Conservation (phyloP, 2,329 filamentous ascomycete species). For the Fusarium clavum region DNA sequence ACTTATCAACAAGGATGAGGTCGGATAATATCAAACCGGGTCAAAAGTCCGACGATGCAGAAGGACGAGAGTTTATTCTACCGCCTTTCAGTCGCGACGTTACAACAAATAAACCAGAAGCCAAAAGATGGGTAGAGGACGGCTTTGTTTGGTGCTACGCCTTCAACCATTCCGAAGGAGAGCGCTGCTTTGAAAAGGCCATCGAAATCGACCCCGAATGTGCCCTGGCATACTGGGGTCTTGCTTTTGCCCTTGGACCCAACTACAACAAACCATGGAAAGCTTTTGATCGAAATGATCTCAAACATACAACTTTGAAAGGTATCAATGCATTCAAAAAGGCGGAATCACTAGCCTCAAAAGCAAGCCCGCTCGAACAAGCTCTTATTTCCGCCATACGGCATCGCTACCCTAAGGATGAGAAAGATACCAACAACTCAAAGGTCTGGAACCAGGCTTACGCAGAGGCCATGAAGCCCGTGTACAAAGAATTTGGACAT, state of each 20-base stretch:
- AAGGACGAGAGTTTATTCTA: constrained; percentile 36
- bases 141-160: constrained; percentile 76
- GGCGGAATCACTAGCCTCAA: constrained; percentile 24
- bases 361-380: constrained; percentile 59
- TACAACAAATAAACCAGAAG: constrained; percentile 61
- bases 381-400: constrained; percentile 73
- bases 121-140: constrained; percentile 73
- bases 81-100: constrained; percentile 57
- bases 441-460: constrained; percentile 51
- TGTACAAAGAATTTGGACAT: constrained; percentile 50
- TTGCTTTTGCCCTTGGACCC: constrained; percentile 75
- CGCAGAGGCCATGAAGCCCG: constrained; percentile 50
- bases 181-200: constrained; percentile 69
- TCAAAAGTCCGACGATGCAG: constrained; percentile 5
- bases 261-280: constrained; percentile 80
- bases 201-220: constrained; percentile 64
- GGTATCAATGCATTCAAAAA: constrained; percentile 28
- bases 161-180: constrained; percentile 78
- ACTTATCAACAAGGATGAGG: not conserved
- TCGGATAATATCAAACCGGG: not conserved
- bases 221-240: constrained; percentile 73
- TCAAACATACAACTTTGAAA: constrained; percentile 33
- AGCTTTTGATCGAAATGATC: constrained; percentile 42
- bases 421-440: constrained; percentile 55
- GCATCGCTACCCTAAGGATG: constrained; percentile 67